phyloP scores from a whole-genome alignment of 75 land plant genomes.

The Gnetum montanum region DNA sequence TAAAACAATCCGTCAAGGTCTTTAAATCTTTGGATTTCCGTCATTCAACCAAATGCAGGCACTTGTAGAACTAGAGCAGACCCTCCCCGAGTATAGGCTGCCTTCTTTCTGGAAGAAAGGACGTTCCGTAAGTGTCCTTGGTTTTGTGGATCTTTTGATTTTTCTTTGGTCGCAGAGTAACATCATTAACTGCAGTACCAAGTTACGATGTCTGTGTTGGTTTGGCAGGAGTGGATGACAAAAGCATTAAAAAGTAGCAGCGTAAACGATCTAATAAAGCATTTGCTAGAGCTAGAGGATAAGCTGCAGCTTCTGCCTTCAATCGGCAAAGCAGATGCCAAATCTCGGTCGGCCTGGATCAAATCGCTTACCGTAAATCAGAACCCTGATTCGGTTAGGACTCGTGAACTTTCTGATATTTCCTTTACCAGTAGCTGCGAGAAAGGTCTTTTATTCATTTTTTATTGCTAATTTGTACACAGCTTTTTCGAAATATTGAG shows the following conservation, averaged over 20 bases:
- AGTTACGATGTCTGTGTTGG: neutral
- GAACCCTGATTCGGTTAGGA: neutral
- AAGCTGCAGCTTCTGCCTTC: neutral
- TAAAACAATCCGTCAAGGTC: neutral
- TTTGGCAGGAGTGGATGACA: neutral
- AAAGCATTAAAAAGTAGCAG: neutral
- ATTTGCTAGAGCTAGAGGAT: neutral
- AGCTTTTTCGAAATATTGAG: constrained; percentile 7
- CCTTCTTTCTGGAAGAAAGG: neutral
- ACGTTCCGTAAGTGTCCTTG: constrained; percentile 4
- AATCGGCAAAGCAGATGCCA: neutral
- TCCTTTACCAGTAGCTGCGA: neutral
- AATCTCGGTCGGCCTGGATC: neutral
- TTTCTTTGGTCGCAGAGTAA: too few species aligned
- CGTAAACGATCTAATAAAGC: neutral
- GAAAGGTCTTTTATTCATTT: neutral
- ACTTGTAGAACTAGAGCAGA: neutral
- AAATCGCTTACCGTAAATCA: neutral
- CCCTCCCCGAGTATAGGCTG: neutral
- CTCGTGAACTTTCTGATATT: neutral
- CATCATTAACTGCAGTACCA: too few species aligned
- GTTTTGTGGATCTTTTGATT: neutral
- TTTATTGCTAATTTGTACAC: neutral
- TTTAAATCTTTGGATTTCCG: neutral
- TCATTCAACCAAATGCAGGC: too few species aligned